Evolutionary conservation across 805 yeast species (phyloP).

Genomic region (Suhomyces sp.): DNA sequence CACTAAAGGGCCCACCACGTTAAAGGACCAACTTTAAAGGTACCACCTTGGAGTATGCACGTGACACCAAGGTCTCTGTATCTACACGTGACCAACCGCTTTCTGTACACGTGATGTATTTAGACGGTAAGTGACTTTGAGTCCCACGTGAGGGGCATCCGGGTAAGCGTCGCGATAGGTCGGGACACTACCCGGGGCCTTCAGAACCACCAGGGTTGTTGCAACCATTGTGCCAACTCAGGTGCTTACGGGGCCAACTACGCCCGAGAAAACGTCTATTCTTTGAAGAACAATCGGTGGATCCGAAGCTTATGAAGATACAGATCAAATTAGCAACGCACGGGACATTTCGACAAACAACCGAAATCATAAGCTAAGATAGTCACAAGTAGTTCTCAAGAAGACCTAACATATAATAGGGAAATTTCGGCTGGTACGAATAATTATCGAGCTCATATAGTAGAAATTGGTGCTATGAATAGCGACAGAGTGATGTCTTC

Average conservation of each 20-base stretch:
- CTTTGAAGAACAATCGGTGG: background rate
- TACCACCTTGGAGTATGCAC: too few relatives aligned
- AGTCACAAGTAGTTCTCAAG: background rate
- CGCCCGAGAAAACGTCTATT: background rate
- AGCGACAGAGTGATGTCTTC: background rate
- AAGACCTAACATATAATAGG: too few relatives aligned
- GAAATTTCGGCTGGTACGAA: background rate
- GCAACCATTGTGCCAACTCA: constrained; percentile 7
- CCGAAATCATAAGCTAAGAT: background rate
- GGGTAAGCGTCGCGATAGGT: background rate
- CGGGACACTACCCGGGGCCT: background rate
- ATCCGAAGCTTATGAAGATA: background rate
- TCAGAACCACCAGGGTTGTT: constrained; percentile 16
- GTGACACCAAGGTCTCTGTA: too few relatives aligned
- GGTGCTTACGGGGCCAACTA: background rate
- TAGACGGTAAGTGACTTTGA: too few relatives aligned
- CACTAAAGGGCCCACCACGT: too few relatives aligned
- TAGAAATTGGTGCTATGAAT: background rate
- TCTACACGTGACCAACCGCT: too few relatives aligned
- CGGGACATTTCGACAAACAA: background rate
- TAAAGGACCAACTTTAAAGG: too few relatives aligned
- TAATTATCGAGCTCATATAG: background rate
- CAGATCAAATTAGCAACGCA: background rate
- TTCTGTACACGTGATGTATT: too few relatives aligned
- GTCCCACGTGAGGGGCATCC: background rate